Evolutionary conservation across 352 stramenopile species (phyloP), one percentile per base, ranked within the genome.

Genomic region (Phytophthora foliorum): DNA sequence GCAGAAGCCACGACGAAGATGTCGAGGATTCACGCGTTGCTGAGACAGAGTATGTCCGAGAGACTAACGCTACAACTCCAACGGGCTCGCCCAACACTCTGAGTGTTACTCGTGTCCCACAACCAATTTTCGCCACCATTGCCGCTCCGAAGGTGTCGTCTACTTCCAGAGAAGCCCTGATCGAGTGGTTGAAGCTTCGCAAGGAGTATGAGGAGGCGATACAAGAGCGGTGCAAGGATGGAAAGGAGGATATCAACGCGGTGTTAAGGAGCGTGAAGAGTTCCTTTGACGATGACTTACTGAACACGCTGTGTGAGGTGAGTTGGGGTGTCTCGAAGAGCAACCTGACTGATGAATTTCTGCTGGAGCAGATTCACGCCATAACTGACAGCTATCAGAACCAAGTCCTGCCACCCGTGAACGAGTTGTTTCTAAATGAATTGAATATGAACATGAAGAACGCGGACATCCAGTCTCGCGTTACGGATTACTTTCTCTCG

Each of bases 241-340:
- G 50, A 7, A 63, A 63, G 14, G 48, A 72, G 19, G 64, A 67
- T 16, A 22, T 62, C 14, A 25, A 5, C 6, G 27, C 64, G 16
- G 42, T 63, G 29, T 27, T 67, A 39, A 51, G 52, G 41, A 66
- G 55, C 36, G 56, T 61, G 3, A 71, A 70, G n/a, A 71, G 38
- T 9, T 58, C 29, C 14, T 54, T 72, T 25, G 55, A 72, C 22
- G 32, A 24, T 0, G 25, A 67, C 10, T 11, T 72, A 24, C 34
- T 67, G 56, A 57, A 39, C 22, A 72, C 41, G 2, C 1, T 72
- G 22, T 71, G 39, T 52, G 55, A 71, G 39, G 39, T 16, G 16
- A 25, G 9, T 25, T 52, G 25, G 46, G 46, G 46, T 24, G 46
- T 54, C 11, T 34, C 16, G 10, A 54, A 54, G 31, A 39, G 16